Percentiles rank a stretch among this genome's conserved stretches.
These are phyloP conservation scores for Trichosanthes truncata DNA, from an alignment of 306 rosid genomes.

Conservation along the genomic window DNA sequence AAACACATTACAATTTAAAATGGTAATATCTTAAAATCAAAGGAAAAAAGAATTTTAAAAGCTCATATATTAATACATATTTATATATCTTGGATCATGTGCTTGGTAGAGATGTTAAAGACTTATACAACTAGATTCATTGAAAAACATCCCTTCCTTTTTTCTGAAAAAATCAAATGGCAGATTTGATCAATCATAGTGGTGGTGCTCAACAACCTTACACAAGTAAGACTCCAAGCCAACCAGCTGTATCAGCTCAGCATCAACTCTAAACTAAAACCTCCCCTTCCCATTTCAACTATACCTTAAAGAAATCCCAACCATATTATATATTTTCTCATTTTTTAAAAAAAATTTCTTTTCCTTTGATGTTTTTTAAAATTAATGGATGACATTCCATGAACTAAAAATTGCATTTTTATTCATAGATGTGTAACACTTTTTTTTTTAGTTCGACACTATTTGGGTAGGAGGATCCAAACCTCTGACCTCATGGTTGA, in stretches of 20 bases:
- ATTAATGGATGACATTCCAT: background rate
- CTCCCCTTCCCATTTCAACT: background rate
- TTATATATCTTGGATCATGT: background rate
- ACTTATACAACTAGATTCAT: background rate
- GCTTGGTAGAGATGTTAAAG: too few relatives aligned
- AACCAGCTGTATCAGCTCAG: background rate
- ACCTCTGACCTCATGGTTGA: too few relatives aligned
- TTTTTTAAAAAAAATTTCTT: too few relatives aligned
- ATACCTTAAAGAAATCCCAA: background rate
- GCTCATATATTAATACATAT: too few relatives aligned
- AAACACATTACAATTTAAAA: too few relatives aligned
- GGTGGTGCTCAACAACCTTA: background rate
- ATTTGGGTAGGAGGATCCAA: too few relatives aligned
- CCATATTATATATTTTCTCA: background rate
- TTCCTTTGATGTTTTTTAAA: too few relatives aligned
- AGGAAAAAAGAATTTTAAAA: too few relatives aligned
- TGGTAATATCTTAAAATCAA: too few relatives aligned
- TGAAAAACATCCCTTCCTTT: background rate
- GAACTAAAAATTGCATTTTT: background rate
- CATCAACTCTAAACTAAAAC: background rate
- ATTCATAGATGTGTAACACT: background rate
- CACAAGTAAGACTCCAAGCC: background rate
- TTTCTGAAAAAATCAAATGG: background rate
- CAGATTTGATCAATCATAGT: background rate
- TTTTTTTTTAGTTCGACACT: too few relatives aligned